Evolutionary conservation across 2,329 filamentous ascomycete species (phyloP), one percentile per base, ranked within the genome.

Genomic region (Trichophyton benhamiae): DNA sequence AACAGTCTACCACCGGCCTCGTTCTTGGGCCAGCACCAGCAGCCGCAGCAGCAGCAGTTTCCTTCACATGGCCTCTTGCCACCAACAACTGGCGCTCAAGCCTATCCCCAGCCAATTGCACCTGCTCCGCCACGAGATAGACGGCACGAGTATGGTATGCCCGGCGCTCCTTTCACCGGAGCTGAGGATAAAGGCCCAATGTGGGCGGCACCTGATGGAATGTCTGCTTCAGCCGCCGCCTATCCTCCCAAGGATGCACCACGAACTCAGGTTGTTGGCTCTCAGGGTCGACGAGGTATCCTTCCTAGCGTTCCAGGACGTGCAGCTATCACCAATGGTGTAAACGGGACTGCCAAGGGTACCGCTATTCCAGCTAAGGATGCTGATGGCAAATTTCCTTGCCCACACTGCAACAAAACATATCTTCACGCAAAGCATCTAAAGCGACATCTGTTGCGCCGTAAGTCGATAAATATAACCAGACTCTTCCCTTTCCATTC

Each of bases 401-500:
- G 94, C 77, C 91, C 91, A 69, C 91, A 97, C 75, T 99, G 94
- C 78, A 96, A 90, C 70, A 97, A 97, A 81, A 96, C 91, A 5
- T 99, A 99, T 72, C 81, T 97, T 62, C 94, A 97, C 74, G 88
- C 92, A 55, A 97, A 99, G 81, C 94, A 97, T 77, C 77, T 97
- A 68, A 97, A 97, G 83, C 88, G 94, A 70, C 94, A 97, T 81
- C 83, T 97, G 63, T 80, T 97, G 68, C 83, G 94, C 82, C 94
- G 92, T 96, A 83, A 91, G 91, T 88, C 65, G 20, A 49, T 49
- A 49, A 49, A 30, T 22, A 30, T 49, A 25, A 49, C 3, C 25
- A 27, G 20, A 48, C 8, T 20, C 46, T 13, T 8, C 44, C 44
- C 17, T 44, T 44, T n/a, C n/a, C n/a, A 48, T n/a, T n/a, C 15